Base-by-base conservation (phyloP, 441 rosid species). In the Adansonia madagascariensis region DNA sequence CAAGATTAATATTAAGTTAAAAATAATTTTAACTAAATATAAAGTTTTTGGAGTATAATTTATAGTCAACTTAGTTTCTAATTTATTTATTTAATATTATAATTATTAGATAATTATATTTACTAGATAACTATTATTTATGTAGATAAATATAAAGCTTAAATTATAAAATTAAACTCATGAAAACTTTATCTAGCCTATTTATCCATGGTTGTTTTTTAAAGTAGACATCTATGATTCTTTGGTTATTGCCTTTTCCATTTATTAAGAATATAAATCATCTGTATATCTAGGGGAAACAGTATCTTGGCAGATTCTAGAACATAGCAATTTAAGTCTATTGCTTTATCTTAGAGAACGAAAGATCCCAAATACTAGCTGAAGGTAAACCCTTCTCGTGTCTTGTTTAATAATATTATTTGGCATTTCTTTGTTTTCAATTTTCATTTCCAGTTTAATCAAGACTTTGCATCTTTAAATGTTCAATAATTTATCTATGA, bases 261-360 rank as follows among this genome's bases (percentile, higher is more conserved):
- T n/a, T n/a, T n/a, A n/a, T 22, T 27, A 11, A 57, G 53, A 73
- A 59, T 72, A 68, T 22, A 44, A 72, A 57, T 44, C 77, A 71
- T 52, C 17, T 55, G 61, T 83, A 67, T 80, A 52, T 79, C 41
- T 78, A 97, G n/a, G 99, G 98, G 98, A 52, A 85, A 87, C 73
- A 94, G 95, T 84, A 92, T 94, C 71, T 94, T 97, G 75, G 99
- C 99, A 63, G 99, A 97, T 80, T 89, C 99, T 62, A 98, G 97
- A 75, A 90, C 98, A 8, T 98, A 97, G 84, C 98, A 97, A 89
- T 86, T 97, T n/a, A 98, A 97, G 75, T 97, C 94, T 80, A 91
- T 97, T 77, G 98, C 97, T 80, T 98, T 97, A 79, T 96, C 99
- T 75, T 98, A 96, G 75, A 91, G 99, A 82, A 93, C 96, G 60